These are phyloP conservation scores for Talaromyces sp. DNA, from an alignment of 2,329 filamentous ascomycete species.

Conservation along the genomic window DNA sequence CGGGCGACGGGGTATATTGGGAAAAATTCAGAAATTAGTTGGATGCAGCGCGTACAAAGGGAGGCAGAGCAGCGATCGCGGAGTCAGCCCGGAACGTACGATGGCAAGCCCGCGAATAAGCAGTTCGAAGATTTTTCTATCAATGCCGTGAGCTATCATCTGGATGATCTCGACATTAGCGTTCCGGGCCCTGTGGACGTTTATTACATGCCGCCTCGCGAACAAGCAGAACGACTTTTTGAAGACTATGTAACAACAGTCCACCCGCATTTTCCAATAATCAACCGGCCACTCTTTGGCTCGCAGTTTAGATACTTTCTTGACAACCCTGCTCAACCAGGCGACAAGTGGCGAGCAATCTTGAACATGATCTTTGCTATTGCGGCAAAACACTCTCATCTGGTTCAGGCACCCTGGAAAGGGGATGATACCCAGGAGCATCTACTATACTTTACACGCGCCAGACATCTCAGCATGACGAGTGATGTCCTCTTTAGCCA, in stretches of 20 bases:
- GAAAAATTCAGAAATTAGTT: slow-evolving; percentile 42
- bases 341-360: slow-evolving; percentile 40
- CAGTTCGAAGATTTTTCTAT: slow-evolving; percentile 28
- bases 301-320: slow-evolving; percentile 37
- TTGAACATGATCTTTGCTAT: slow-evolving; percentile 45
- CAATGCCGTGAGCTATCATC: slow-evolving; percentile 34
- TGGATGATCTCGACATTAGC: slow-evolving; percentile 40
- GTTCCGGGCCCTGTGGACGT: slow-evolving; percentile 32
- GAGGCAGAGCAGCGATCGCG: slow-evolving; percentile 31
- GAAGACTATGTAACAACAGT: slow-evolving; percentile 38
- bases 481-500: slow-evolving; percentile 38
- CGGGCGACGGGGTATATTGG: slow-evolving; percentile 40
- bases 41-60: slow-evolving; percentile 38
- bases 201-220: slow-evolving; percentile 37
- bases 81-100: slow-evolving; percentile 22
- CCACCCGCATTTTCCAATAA: slow-evolving; percentile 41
- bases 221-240: slow-evolving; percentile 37
- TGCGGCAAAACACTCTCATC: slow-evolving; percentile 37
- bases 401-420: slow-evolving; percentile 37
- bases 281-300: slow-evolving; percentile 35
- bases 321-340: slow-evolving; percentile 27
- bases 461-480: slow-evolving; percentile 39
- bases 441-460: slow-evolving; percentile 39
- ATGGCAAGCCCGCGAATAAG: slow-evolving; percentile 15
- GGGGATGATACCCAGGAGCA: slow-evolving; percentile 37